These are phyloP conservation scores for Trametes villosa DNA, from an alignment of 768 basidiomycete species.

Conservation along the genomic window DNA sequence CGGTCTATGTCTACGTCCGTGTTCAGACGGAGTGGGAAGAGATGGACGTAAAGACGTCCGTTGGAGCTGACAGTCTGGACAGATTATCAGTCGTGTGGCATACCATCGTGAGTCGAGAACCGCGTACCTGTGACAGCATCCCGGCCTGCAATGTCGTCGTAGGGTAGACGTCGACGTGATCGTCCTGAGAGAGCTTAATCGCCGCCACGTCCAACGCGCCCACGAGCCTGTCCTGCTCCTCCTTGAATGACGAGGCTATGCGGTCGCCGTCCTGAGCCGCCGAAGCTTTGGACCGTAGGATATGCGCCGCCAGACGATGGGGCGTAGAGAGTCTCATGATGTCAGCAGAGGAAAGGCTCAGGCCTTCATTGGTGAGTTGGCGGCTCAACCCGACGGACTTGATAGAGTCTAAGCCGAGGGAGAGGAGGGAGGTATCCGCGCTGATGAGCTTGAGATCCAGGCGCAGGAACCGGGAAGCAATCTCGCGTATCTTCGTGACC, in stretches of 20 bases:
- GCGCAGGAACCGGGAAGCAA: constrained; percentile 21
- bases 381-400: constrained; percentile 49
- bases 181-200: constrained; percentile 34
- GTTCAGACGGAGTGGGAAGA: constrained; percentile 33
- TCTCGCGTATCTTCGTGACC: constrained; percentile 2
- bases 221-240: constrained; percentile 9
- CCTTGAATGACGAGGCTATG: constrained; percentile 2
- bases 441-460: constrained; percentile 5
- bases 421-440: constrained; percentile 42
- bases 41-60: constrained; percentile 39
- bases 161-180: constrained; percentile 42
- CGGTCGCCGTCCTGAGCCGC: neutral
- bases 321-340: constrained; percentile 34
- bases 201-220: constrained; percentile 20
- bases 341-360: constrained; percentile 40
- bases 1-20: constrained; percentile 30
- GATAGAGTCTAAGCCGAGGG: constrained; percentile 53
- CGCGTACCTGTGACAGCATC: constrained; percentile 52
- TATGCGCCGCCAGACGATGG: constrained; percentile 9
- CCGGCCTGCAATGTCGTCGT: constrained; percentile 51
- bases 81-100: neutral
- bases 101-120: neutral
- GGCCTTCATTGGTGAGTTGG: constrained; percentile 38
- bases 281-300: neutral
- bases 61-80: constrained; percentile 34